Conservation (phyloP, 257 asterid species). For the Orobanche coerulescens region DNA sequence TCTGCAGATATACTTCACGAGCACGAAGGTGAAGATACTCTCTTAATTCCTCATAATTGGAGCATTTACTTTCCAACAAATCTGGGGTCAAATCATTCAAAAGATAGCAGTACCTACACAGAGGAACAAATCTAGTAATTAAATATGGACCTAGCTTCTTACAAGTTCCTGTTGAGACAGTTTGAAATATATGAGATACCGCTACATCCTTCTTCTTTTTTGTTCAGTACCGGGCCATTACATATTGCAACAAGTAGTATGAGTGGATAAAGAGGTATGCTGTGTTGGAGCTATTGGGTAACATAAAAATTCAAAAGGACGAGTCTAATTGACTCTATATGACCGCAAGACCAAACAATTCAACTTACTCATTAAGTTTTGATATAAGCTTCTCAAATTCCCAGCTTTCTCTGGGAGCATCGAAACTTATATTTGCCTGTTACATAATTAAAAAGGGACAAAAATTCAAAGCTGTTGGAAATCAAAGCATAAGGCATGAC, state of each 20-base stretch:
- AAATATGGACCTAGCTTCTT: slow-evolving; percentile 9
- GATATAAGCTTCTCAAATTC: slow-evolving; percentile 80
- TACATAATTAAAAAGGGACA: slow-evolving; percentile 16
- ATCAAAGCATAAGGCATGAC: slow-evolving; percentile 9
- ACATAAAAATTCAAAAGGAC: slow-evolving; percentile 6
- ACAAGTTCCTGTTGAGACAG: neutral
- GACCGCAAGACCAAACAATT: slow-evolving; percentile 12
- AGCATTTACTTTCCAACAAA: slow-evolving; percentile 36
- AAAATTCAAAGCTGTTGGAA: slow-evolving; percentile 10
- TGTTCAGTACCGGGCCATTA: neutral
- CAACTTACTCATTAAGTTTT: slow-evolving; percentile 81
- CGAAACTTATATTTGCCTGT: slow-evolving; percentile 85
- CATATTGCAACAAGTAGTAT: slow-evolving; percentile 1
- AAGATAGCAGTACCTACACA: slow-evolving; percentile 57
- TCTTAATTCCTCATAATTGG: slow-evolving; percentile 44
- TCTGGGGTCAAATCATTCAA: slow-evolving; percentile 57
- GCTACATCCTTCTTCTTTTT: no score
- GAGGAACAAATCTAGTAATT: neutral
- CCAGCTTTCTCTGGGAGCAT: slow-evolving; percentile 90
- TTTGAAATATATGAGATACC: slow-evolving; percentile 5
- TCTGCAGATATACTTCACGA: slow-evolving; percentile 74
- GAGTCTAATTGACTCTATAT: slow-evolving; percentile 12
- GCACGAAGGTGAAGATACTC: slow-evolving; percentile 58
- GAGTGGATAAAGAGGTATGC: neutral
- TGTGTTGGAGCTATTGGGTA: slow-evolving; percentile 14